phyloP scores from a whole-genome alignment of 495 filamentous ascomycete genomes.

The Choiromyces venosus region DNA sequence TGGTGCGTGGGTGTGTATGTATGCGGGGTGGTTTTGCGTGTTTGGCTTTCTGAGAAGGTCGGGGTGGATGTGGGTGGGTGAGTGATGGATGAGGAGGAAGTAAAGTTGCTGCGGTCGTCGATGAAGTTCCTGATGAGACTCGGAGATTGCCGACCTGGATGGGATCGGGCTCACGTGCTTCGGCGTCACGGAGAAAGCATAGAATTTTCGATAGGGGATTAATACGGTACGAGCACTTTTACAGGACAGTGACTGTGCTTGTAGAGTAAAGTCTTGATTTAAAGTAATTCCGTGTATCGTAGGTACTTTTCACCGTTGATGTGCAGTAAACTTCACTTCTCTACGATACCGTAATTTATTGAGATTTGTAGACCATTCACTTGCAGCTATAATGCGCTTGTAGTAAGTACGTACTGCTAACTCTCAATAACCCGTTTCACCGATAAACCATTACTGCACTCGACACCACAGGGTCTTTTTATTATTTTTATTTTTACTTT shows the following conservation, averaged over 20 bases:
- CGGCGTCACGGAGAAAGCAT: not conserved
- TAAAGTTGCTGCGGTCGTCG: not conserved
- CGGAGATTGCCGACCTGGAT: not conserved
- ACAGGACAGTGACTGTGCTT: not conserved
- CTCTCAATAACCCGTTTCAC: no score
- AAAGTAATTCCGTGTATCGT: not conserved
- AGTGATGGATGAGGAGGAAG: not conserved
- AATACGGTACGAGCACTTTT: not conserved
- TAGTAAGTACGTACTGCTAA: no score
- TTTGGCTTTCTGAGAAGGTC: not conserved
- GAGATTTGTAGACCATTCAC: no score
- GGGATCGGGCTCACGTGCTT: not conserved
- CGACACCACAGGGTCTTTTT: no score
- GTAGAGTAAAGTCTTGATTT: not conserved
- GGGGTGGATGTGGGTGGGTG: not conserved
- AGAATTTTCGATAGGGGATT: no score
- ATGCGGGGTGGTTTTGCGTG: not conserved
- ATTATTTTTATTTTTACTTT: no score
- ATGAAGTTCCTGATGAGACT: not conserved
- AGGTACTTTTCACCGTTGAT: not conserved
- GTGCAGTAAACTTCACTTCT: no score
- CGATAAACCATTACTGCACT: no score
- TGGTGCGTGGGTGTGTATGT: slow-evolving; percentile 7
- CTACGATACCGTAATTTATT: not conserved
- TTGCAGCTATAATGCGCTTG: no score